Evolutionary conservation across 2,329 filamentous ascomycete genomes (phyloP), one percentile per base, ranked within the genome.

Genomic region (Pezicula rhizophila): DNA sequence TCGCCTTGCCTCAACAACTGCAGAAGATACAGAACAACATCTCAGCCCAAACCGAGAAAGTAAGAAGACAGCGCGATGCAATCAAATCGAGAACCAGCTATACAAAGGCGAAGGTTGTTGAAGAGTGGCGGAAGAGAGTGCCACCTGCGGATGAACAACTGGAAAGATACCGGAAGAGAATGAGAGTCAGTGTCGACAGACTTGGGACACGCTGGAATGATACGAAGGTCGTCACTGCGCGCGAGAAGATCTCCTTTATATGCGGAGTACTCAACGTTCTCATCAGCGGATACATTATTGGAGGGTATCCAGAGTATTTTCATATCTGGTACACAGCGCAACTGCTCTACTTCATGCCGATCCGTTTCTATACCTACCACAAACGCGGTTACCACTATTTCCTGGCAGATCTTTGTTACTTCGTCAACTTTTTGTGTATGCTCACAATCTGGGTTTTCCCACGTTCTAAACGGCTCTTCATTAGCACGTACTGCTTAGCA

Each of bases 181-280:
- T 97, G 89, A 85, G 85, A 57, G 77, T 79, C 44, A 89, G 85
- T 44, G 90, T 97, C n/a, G 91, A 96, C 60, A 87, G 89, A 57
- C 77, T 97, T 31, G 86, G 85, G 52, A 80, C 78, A 57, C 83
- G 83, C 62, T 99, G 92, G 91, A 93, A 88, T 64, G 87, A 96
- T 63, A 89, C 87, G 15, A 89, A 89, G 61, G 84, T 82, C 8
- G 90, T 99, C 59, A 96, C 90, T 1, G 69, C 88, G 44, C 84
- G 91, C 50, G 93, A 99, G 71, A 99, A 99, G 76, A 74, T 95
- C 43, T 91, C 92, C 5, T 99, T 99, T 68, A 96, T 99, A 54
- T 92, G 84, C 52, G 93, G 90, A 60, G 91, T 96, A 57, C 81
- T 96, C 71, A 99, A 99, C 70, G 93, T 99, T 66, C 95, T 99